Conservation (phyloP, 1,139 yeast species). For the Lodderomyces oxycetoniae region DNA sequence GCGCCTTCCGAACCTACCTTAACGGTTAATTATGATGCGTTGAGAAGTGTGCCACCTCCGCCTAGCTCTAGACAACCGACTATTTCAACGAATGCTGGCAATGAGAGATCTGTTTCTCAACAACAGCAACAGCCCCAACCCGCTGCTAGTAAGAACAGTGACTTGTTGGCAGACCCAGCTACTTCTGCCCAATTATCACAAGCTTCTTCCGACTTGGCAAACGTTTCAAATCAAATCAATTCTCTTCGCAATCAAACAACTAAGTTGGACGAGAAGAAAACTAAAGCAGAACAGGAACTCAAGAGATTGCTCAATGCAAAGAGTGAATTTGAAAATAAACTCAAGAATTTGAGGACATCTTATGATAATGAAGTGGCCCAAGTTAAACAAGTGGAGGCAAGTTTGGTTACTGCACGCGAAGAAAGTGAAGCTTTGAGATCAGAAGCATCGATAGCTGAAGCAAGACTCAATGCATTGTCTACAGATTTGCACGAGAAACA, state of each 20-base stretch:
- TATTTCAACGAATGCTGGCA: not conserved
- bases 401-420: slow-evolving; percentile 52
- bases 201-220: slow-evolving; percentile 83
- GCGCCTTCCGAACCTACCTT: not conserved
- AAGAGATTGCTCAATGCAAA: slow-evolving; percentile 59
- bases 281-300: slow-evolving; percentile 73
- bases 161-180: slow-evolving; percentile 49
- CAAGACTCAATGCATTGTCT: slow-evolving; percentile 70
- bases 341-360: slow-evolving; percentile 59
- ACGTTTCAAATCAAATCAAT: slow-evolving; percentile 77
- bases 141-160: slow-evolving; percentile 30
- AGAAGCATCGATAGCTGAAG: slow-evolving; percentile 77
- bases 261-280: slow-evolving; percentile 62
- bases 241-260: slow-evolving; percentile 75
- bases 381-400: slow-evolving; percentile 62
- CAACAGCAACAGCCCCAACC: slow-evolving; percentile 13
- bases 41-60: slow-evolving; percentile 47
- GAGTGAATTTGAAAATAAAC: slow-evolving; percentile 65
- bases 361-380: slow-evolving; percentile 80
- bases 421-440: slow-evolving; percentile 73
- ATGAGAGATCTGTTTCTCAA: slow-evolving; percentile 12
- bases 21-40: slow-evolving; percentile 42
- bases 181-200: slow-evolving; percentile 65
- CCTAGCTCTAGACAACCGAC: slow-evolving; percentile 21
- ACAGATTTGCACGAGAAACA: slow-evolving; percentile 61